A percentile compares a stretch with the other conserved stretches of the same genome.
These are phyloP conservation scores for Psilocybe cubensis DNA, from an alignment of 768 basidiomycete genomes.

Conservation along the genomic window DNA sequence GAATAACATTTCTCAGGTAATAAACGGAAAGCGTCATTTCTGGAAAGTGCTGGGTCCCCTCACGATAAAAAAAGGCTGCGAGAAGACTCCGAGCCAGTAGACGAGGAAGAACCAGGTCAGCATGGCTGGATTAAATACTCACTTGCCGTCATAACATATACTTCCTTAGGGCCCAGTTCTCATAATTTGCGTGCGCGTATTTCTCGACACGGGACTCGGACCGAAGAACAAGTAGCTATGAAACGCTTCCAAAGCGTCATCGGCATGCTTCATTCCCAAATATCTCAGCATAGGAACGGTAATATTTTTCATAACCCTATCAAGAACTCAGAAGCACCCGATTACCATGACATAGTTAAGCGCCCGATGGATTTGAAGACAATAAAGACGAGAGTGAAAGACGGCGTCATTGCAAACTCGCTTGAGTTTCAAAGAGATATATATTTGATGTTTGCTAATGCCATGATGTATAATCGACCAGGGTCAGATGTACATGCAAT, in stretches of 20 bases:
- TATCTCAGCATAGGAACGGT: constrained; percentile 85
- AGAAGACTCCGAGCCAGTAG: constrained; percentile 70
- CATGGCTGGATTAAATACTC: not conserved
- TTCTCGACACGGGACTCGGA: constrained; percentile 38
- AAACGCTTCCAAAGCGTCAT: constrained; percentile 86
- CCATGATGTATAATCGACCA: constrained; percentile 95
- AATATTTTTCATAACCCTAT: constrained; percentile 93
- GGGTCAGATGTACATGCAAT: constrained; percentile 85
- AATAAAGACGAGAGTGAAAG: constrained; percentile 84
- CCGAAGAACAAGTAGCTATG: constrained; percentile 55
- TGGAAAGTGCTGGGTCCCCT: constrained; percentile 48
- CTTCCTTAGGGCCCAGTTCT: constrained; percentile 30
- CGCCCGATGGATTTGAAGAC: constrained; percentile 97
- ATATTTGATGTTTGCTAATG: constrained; percentile 94
- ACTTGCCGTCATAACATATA: constrained; percentile 5
- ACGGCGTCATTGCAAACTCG: constrained; percentile 79
- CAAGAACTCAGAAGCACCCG: constrained; percentile 84
- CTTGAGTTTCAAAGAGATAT: constrained; percentile 91
- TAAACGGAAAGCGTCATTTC: constrained; percentile 69
- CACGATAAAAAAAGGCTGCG: constrained; percentile 61
- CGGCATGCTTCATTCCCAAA: constrained; percentile 77
- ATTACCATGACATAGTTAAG: constrained; percentile 91
- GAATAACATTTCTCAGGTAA: constrained; percentile 36
- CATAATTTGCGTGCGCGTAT: constrained; percentile 34
- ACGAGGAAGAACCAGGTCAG: constrained; percentile 65